Percentiles rank a stretch among this genome's conserved stretches.
Conservation (phyloP, 129 eudicot species). For the Glebionis coronaria region DNA sequence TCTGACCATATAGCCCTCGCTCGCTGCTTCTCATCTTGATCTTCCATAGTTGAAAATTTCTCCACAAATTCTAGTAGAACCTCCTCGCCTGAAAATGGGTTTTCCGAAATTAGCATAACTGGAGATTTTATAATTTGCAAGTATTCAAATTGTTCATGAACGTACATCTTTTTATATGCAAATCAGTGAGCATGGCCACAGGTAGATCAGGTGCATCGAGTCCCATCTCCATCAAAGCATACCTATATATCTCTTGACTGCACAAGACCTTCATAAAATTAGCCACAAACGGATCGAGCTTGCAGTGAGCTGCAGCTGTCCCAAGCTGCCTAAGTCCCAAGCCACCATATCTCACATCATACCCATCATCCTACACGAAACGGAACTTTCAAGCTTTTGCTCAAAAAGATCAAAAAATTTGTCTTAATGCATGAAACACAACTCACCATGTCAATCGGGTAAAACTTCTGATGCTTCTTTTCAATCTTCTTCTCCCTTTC, state of each 20-base stretch:
- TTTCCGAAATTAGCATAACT: no score
- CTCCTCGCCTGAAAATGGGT: constrained; percentile 50
- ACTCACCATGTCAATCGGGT: constrained; percentile 63
- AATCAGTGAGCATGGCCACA: constrained; percentile 68
- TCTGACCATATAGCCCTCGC: constrained; percentile 69
- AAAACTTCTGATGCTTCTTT: constrained; percentile 54
- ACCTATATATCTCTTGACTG: constrained; percentile 71
- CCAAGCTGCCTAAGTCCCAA: constrained; percentile 82
- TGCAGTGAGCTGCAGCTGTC: constrained; percentile 56
- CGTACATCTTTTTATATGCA: constrained; percentile 64
- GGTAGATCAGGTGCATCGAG: constrained; percentile 75
- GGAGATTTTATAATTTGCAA: no score
- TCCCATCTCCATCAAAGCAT: constrained; percentile 91
- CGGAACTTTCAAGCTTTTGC: neutral
- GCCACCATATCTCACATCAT: constrained; percentile 81
- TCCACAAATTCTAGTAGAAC: constrained; percentile 46
- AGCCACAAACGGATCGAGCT: constrained; percentile 75
- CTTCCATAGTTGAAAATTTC: constrained; percentile 27
- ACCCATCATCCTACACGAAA: constrained; percentile 66
- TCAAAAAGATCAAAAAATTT: no score
- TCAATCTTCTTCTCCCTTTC: constrained; percentile 76
- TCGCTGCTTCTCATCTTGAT: constrained; percentile 32
- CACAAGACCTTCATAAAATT: constrained; percentile 77
- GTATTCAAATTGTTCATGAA: neutral
- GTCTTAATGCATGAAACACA: neutral